phyloP scores from a whole-genome alignment of 1,284 basidiomycete species.

The Sphagnurus paluster region DNA sequence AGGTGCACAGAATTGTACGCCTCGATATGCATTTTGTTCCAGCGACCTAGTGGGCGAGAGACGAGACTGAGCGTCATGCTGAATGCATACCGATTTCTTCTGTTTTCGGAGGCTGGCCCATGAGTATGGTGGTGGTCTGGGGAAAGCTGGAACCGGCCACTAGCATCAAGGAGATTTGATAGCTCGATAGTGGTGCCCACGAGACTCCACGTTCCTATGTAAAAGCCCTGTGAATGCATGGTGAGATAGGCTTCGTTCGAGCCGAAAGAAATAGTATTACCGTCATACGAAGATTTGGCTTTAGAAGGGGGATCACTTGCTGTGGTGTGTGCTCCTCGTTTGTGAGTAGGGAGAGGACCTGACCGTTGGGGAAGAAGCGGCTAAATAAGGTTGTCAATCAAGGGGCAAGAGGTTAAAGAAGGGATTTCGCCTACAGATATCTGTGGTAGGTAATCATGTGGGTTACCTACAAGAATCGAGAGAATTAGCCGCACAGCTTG shows the following conservation, averaged over 20 bases:
- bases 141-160: conserved; percentile 32
- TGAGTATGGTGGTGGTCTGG: conserved; percentile 19
- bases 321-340: conserved; percentile 80
- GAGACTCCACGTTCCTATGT: conserved; percentile 69
- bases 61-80: conserved; percentile 80
- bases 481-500: conserved; percentile 8
- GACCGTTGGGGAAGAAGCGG: conserved; percentile 87
- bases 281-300: conserved; percentile 79
- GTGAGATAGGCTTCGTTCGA: conserved; percentile 1
- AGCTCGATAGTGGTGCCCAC: conserved; percentile 58
- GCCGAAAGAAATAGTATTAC: conserved; percentile 34
- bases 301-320: conserved; percentile 76
- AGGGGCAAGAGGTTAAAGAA: not conserved
- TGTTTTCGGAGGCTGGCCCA: conserved; percentile 23
- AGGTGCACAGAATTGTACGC: conserved; percentile 77
- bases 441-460: conserved; percentile 84
- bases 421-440: conserved; percentile 70
- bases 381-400: conserved; percentile 34
- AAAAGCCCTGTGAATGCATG: conserved; percentile 56
- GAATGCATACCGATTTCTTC: conserved; percentile 74
- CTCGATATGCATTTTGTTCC: conserved; percentile 85
- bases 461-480: conserved; percentile 45
- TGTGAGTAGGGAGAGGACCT: conserved; percentile 82
- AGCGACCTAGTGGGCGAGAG: conserved; percentile 80
- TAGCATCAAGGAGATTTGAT: conserved; percentile 61